phyloP scores from a whole-genome alignment of 2,329 filamentous ascomycete genomes.

The Sporothrix sp. region DNA sequence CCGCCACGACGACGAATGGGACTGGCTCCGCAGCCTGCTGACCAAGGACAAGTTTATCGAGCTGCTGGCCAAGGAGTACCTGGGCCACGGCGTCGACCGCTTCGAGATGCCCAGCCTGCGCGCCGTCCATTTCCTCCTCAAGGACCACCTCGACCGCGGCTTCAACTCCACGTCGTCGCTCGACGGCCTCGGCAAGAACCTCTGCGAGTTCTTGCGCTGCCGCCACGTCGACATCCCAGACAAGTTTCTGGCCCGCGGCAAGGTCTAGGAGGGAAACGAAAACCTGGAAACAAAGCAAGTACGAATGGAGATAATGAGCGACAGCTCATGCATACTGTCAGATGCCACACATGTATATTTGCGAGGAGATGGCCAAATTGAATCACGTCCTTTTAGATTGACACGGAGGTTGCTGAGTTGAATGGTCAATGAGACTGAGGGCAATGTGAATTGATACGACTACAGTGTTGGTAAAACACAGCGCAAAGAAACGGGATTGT shows the following conservation, averaged over 20 bases:
- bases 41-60: slow-evolving; percentile 29
- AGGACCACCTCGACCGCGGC: slow-evolving; percentile 26
- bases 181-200: slow-evolving; percentile 14
- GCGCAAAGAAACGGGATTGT: background rate
- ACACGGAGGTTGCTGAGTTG: too few species aligned
- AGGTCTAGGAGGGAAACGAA: slow-evolving; percentile 1
- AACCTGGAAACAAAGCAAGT: background rate
- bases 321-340: background rate
- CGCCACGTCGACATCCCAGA: slow-evolving; percentile 35
- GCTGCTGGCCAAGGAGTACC: slow-evolving; percentile 30
- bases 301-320: background rate
- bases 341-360: background rate
- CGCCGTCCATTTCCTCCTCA: slow-evolving; percentile 18
- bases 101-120: slow-evolving; percentile 36
- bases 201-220: slow-evolving; percentile 23
- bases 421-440: too few species aligned
- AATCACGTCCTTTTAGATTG: too few species aligned
- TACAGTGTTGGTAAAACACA: background rate
- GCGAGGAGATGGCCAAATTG: too few species aligned
- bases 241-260: slow-evolving; percentile 26
- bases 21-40: slow-evolving; percentile 35
- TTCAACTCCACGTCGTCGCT: slow-evolving; percentile 15
- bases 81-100: slow-evolving; percentile 31
- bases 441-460: too few species aligned
- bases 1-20: slow-evolving; percentile 33